Conservation (phyloP, 1,284 basidiomycete genomes). For the Cystodermella granulosa region DNA sequence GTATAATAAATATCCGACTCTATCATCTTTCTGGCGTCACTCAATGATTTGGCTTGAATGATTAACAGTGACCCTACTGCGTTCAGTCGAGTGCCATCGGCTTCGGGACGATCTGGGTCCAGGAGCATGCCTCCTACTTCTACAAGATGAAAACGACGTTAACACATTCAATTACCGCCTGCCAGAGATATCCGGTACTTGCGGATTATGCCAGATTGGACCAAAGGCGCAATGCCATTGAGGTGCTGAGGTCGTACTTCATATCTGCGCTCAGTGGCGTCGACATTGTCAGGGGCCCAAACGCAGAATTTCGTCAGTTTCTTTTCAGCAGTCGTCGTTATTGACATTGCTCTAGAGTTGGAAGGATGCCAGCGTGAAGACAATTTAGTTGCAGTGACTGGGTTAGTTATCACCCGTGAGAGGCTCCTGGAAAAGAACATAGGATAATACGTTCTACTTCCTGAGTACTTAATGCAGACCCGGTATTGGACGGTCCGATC, state of each 20-base stretch:
- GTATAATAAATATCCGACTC: slow-evolving; percentile 55
- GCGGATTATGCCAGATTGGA: slow-evolving; percentile 29
- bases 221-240: slow-evolving; percentile 21
- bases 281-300: slow-evolving; percentile 26
- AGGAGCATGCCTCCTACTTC: slow-evolving; percentile 48
- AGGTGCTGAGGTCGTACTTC: slow-evolving; percentile 29
- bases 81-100: slow-evolving; percentile 27
- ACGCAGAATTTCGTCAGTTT: slow-evolving; percentile 22
- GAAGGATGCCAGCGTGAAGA: neutral
- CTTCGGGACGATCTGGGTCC: slow-evolving; percentile 39
- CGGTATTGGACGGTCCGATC: neutral
- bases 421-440: too few species aligned
- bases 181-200: too few species aligned
- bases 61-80: slow-evolving; percentile 51
- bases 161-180: neutral
- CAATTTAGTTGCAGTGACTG: too few species aligned
- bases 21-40: slow-evolving; percentile 46
- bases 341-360: slow-evolving; percentile 4
- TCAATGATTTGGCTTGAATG: slow-evolving; percentile 45
- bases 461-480: too few species aligned
- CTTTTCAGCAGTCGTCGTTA: neutral
- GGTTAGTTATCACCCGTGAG: too few species aligned
- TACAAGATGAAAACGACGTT: slow-evolving; percentile 19
- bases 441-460: too few species aligned
- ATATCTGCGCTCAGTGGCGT: slow-evolving; percentile 24